Percentiles rank a stretch among this genome's conserved stretches.
Evolutionary conservation across 1,284 basidiomycete genomes (phyloP).

Genomic region (Dichomitus squalens): DNA sequence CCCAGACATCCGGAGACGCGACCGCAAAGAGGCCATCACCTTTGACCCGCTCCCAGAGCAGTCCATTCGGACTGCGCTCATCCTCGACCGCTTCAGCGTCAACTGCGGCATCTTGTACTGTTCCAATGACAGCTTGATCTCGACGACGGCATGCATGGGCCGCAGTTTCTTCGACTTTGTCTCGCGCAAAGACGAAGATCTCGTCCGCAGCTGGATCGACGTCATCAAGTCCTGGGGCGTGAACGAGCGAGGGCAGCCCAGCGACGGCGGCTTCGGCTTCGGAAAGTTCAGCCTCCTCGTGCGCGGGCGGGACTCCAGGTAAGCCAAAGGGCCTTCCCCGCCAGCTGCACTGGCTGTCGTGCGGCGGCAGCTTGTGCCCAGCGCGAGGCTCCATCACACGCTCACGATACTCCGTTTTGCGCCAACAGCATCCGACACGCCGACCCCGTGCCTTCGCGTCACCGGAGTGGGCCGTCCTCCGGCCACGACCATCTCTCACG

Average conservation of each 20-base stretch:
- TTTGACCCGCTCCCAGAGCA: conserved; percentile 64
- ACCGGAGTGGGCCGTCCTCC: conserved; percentile 20
- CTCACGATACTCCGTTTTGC: not conserved
- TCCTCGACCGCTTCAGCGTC: conserved; percentile 71
- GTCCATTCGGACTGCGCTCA: conserved; percentile 69
- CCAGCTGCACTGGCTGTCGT: no score
- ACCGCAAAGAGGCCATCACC: conserved; percentile 37
- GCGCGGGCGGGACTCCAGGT: conserved; percentile 64
- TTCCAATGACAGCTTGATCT: conserved; percentile 68
- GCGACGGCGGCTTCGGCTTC: conserved; percentile 80
- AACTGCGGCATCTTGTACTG: conserved; percentile 66
- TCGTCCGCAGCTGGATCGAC: conserved; percentile 70
- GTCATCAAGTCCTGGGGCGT: conserved; percentile 78
- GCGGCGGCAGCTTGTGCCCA: not conserved
- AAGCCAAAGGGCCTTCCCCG: conserved; percentile 11
- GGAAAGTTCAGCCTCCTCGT: conserved; percentile 61
- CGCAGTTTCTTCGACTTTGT: conserved; percentile 80
- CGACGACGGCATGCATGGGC: conserved; percentile 55
- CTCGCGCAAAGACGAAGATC: conserved; percentile 55
- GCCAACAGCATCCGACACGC: conserved; percentile 28
- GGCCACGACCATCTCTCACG: conserved; percentile 1
- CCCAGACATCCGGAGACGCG: conserved; percentile 10
- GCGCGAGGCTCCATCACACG: not conserved
- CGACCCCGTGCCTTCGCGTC: conserved; percentile 26
- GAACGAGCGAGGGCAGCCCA: conserved; percentile 76